Conservation (phyloP, 2,329 filamentous ascomycete species). For the Xylariaceae sp. region DNA sequence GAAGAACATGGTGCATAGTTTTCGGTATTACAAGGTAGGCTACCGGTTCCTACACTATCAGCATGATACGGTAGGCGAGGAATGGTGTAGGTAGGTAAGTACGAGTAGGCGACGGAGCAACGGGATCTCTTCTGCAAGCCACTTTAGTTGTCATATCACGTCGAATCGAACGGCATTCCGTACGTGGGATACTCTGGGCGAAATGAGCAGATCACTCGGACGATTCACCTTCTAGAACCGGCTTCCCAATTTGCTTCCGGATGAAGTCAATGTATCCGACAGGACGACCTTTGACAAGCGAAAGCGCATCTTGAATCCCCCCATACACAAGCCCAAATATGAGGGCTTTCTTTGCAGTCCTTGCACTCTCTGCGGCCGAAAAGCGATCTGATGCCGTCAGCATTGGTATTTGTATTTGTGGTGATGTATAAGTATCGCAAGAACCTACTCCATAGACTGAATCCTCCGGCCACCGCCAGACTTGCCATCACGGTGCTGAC, state of each 20-base stretch:
- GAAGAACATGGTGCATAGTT: not conserved
- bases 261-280: constrained; percentile 71
- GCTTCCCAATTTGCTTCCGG: constrained; percentile 39
- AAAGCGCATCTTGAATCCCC: constrained; percentile 69
- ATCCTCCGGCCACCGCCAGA: constrained; percentile 75
- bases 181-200: not conserved
- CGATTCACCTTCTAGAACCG: constrained; percentile 17
- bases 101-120: not conserved
- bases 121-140: not conserved
- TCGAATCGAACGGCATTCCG: not conserved
- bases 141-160: not conserved
- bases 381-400: constrained; percentile 59
- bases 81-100: no score
- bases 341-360: constrained; percentile 75
- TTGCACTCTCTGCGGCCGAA: constrained; percentile 67
- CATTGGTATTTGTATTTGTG: constrained; percentile 5
- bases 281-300: constrained; percentile 62
- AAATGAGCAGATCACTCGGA: not conserved
- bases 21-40: no score
- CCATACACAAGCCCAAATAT: constrained; percentile 76
- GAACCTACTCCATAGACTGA: constrained; percentile 76
- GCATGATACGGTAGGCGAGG: no score
- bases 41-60: no score
- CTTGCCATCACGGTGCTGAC: constrained; percentile 77
- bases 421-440: not conserved